phyloP scores from a whole-genome alignment of 352 stramenopile species.

The Globisporangium emineosum region DNA sequence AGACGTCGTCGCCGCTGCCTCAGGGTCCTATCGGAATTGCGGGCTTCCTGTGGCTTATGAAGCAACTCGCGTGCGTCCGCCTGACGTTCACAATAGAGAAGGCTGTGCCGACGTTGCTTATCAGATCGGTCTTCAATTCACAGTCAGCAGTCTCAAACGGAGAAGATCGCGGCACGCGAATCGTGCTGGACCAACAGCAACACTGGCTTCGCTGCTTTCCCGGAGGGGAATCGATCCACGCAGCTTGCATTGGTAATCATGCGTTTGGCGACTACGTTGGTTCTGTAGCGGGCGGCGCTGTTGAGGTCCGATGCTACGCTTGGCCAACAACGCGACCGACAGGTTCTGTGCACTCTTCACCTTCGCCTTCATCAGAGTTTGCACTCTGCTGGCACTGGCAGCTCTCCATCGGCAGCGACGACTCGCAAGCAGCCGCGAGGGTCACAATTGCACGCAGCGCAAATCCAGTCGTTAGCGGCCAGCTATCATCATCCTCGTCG shows the following conservation, averaged over 20 bases:
- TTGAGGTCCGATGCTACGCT: neutral
- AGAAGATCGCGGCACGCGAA: neutral
- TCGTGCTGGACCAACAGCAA: slow-evolving; percentile 5
- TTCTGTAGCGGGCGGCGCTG: neutral
- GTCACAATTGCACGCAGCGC: no score
- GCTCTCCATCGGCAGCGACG: no score
- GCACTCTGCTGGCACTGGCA: no score
- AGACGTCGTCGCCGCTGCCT: neutral
- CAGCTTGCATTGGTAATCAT: neutral
- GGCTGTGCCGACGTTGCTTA: neutral
- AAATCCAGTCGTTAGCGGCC: no score
- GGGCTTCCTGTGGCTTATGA: slow-evolving; percentile 4
- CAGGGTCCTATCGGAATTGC: neutral
- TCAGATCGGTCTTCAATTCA: slow-evolving; percentile 1
- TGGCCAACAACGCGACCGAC: neutral
- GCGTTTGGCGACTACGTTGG: slow-evolving; percentile 9
- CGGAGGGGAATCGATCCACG: slow-evolving; percentile 5
- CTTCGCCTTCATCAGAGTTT: no score
- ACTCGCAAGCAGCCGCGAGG: no score
- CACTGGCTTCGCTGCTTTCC: slow-evolving; percentile 9
- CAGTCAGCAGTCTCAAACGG: neutral
- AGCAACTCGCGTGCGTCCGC: neutral
- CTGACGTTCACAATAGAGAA: neutral
- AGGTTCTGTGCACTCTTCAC: no score
- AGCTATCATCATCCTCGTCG: no score